Base-by-base conservation (phyloP, 441 rosid species). In the Pelargonium exstipulatum region DNA sequence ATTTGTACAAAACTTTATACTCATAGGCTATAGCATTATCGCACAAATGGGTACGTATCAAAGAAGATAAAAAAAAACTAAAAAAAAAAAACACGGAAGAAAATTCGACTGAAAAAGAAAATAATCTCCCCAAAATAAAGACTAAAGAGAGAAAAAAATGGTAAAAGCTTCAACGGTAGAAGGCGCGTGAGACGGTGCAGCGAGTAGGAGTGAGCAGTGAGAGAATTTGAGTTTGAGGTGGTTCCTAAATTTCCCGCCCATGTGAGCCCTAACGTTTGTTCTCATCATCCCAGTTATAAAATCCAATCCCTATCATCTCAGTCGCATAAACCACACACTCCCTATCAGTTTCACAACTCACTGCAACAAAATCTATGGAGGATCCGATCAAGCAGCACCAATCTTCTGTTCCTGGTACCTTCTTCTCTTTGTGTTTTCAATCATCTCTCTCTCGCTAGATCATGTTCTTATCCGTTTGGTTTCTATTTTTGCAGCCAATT, bases 361-460 rank as follows among this genome's bases (percentile, higher is more conserved):
- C 13, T 12, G 7, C 10, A 12, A 45, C 13, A 45, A 13, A 13
- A 3, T 14, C 1, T 5, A 65, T 45, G 64, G 64, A 61, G 16
- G 64, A 61, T 61, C 64, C n/a, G 12, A 64, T 42, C 43, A 22
- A 29, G 35, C 35, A 65, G 32, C 29, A 61, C n/a, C 64, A 48
- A 43, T 29, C 45, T 2, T 20, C 37, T 69, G 26, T n/a, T 60
- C 18, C 17, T 22, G 65, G 65, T 9, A 12, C 43, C 20, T 5
- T 58, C 58, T 62, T 62, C 46, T 6, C 10, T 16, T 43, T 62
- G 60, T 3, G 4, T 35, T 16, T 18, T 2, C 42, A 12, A 20
- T 40, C 17, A n/a, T 0, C 0, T 0, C 1, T 0, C 1, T 45
- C 58, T 64, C 42, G 43, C 12, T 5, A 46, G 64, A 40, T 6